Evolutionary conservation across 2,329 filamentous ascomycete genomes (phyloP).

Genomic region (Cytospora piceae): DNA sequence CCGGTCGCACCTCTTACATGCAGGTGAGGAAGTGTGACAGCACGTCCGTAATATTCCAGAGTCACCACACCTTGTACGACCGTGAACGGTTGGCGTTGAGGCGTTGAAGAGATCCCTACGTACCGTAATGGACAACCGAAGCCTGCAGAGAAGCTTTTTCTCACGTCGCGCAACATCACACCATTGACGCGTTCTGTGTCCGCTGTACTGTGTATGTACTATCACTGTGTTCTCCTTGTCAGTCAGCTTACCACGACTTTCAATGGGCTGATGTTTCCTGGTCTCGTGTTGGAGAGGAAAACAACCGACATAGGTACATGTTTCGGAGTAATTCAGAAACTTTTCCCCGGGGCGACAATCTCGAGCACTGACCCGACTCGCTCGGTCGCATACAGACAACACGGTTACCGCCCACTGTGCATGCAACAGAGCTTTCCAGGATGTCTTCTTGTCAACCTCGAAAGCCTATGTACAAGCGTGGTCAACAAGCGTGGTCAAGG

Average conservation of each 20-base stretch:
- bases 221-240: conserved; percentile 4
- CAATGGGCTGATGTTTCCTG: conserved; percentile 9
- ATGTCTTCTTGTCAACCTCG: background rate
- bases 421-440: background rate
- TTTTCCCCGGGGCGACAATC: conserved; percentile 5
- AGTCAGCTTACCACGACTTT: conserved; percentile 8
- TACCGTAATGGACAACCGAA: background rate
- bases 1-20: background rate
- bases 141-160: background rate
- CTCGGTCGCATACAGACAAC: background rate
- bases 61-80: background rate
- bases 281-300: conserved; percentile 12
- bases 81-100: background rate
- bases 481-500: too few relatives aligned
- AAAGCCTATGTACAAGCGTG: too few relatives aligned
- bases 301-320: background rate
- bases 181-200: background rate
- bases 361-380: conserved; percentile 11
- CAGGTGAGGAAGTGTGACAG: background rate
- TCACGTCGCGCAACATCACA: conserved; percentile 18
- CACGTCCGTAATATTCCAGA: background rate
- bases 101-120: background rate
- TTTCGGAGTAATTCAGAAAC: too few relatives aligned
- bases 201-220: conserved; percentile 8
- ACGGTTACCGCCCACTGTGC: background rate